A percentile compares a stretch with the other conserved stretches of the same genome.
Conservation (phyloP, 2,329 filamentous ascomycete species). For the Clonostachys rosea region DNA sequence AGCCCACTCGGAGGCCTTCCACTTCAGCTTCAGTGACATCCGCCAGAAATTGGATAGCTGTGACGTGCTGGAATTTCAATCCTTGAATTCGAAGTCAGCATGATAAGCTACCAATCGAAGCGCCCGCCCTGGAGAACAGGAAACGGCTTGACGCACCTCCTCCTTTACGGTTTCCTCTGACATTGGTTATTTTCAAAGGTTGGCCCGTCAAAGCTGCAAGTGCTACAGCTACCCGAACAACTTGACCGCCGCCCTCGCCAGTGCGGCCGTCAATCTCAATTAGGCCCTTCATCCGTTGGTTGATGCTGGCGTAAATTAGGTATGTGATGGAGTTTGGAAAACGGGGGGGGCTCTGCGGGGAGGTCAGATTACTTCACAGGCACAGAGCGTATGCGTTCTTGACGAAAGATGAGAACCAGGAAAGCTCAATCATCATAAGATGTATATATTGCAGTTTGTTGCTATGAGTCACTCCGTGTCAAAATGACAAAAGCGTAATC, state of each 20-base stretch:
- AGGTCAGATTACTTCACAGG: too few relatives aligned
- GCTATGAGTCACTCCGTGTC: too few relatives aligned
- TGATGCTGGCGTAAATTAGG: too few relatives aligned
- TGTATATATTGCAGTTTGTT: too few relatives aligned
- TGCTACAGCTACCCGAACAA: constrained; percentile 51
- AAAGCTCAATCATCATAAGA: too few relatives aligned
- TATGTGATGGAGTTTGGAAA: too few relatives aligned
- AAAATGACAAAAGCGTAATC: too few relatives aligned
- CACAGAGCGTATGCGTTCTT: too few relatives aligned
- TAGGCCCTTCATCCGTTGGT: constrained; percentile 14
- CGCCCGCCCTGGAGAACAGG: not conserved
- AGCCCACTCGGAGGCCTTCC: constrained; percentile 45
- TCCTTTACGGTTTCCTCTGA: constrained; percentile 46
- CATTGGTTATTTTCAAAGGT: constrained; percentile 46
- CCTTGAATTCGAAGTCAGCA: constrained; percentile 25
- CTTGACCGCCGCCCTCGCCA: constrained; percentile 59
- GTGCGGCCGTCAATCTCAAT: constrained; percentile 50
- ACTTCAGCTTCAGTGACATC: constrained; percentile 45
- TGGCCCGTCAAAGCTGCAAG: constrained; percentile 51
- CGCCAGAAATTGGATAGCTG: constrained; percentile 49
- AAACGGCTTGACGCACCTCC: constrained; percentile 1
- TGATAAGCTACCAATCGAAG: not conserved
- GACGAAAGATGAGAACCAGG: too few relatives aligned
- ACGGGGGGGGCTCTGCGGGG: too few relatives aligned
- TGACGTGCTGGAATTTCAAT: constrained; percentile 56